phyloP scores from a whole-genome alignment of 768 basidiomycete genomes.

The Clavulina sp. region DNA sequence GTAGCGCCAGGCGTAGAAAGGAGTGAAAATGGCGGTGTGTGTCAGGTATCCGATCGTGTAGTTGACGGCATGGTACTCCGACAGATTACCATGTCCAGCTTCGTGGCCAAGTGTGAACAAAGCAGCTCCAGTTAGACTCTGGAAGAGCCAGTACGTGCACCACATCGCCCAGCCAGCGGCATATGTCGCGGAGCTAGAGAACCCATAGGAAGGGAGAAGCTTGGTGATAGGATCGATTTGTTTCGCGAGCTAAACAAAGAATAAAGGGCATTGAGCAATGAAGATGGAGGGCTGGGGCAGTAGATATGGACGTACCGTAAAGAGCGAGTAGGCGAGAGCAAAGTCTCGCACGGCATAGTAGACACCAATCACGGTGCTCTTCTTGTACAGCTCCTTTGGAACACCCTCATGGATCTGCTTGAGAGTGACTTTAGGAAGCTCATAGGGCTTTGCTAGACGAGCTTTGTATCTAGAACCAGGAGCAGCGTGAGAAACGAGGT shows the following conservation, averaged over 20 bases:
- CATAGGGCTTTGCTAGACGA: too few relatives aligned
- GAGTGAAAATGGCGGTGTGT: neutral
- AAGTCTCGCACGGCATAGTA: constrained; percentile 31
- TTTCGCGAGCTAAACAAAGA: neutral
- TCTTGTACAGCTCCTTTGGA: constrained; percentile 33
- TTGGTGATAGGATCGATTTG: neutral
- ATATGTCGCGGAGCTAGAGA: neutral
- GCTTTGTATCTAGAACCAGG: too few relatives aligned
- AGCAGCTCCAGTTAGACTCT: too few relatives aligned
- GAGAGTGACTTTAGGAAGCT: too few relatives aligned
- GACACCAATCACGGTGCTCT: constrained; percentile 23
- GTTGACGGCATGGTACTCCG: neutral
- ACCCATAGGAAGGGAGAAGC: neutral
- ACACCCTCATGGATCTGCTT: constrained; percentile 40
- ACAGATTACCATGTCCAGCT: constrained; percentile 18
- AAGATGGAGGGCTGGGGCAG: neutral
- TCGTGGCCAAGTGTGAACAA: too few relatives aligned
- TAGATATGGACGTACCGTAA: neutral
- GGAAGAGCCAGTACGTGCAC: too few relatives aligned
- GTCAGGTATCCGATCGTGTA: neutral
- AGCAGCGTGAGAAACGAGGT: too few relatives aligned
- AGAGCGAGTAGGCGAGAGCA: constrained; percentile 17
- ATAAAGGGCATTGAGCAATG: neutral
- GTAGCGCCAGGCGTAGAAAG: neutral
- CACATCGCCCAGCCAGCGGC: neutral